Base-by-base conservation (phyloP, 2,329 filamentous ascomycete genomes). In the Fusarium sp. region DNA sequence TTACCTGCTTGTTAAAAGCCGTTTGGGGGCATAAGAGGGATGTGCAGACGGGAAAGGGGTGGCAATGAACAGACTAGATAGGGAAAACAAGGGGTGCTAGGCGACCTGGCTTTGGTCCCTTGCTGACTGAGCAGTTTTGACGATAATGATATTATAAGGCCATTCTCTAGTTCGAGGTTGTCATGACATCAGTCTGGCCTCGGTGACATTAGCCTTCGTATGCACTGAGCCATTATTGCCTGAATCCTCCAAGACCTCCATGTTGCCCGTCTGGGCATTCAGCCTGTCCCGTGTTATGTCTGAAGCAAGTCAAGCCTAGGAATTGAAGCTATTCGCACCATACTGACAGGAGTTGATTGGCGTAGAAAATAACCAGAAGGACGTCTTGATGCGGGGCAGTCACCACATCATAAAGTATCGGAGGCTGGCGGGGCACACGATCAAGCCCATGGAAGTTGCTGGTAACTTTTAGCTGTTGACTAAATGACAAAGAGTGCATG, bases 81-180 rank as follows among this genome's bases (percentile, higher is more conserved):
- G 35, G 42, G 46, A 45, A 29, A 33, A 33, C 17, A 39, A 40
- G 48, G 50, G 20, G 51, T 49, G 42, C 50, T 29, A 46, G 45
- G 21, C 51, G 47, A 46, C 35, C 41, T 60, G 17, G 27, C 43
- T 33, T 35, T 17, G n/a, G 36, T 36, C 39, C 36, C 47, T 27
- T 51, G 47, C 48, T 48, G 55, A 49, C 58, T 33, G 46, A 50
- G 37, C 25, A 49, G 39, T 45, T 41, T 59, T 67, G 49, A 69
- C 66, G 66, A 69, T 69, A 67, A 67, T 69, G 66, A 68, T 53
- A 62, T 42, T 55, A 56, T 40, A 58, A 59, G 42, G 47, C 49
- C 23, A 27, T 49, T 42, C 33, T 48, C 41, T 25, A 42, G 11
- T 43, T 50, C 41, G 49, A 56, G 25, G 31, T 37, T 41, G 21